Conservation (phyloP, 176 grass and related monocot species). For the Thalia dealbata region DNA sequence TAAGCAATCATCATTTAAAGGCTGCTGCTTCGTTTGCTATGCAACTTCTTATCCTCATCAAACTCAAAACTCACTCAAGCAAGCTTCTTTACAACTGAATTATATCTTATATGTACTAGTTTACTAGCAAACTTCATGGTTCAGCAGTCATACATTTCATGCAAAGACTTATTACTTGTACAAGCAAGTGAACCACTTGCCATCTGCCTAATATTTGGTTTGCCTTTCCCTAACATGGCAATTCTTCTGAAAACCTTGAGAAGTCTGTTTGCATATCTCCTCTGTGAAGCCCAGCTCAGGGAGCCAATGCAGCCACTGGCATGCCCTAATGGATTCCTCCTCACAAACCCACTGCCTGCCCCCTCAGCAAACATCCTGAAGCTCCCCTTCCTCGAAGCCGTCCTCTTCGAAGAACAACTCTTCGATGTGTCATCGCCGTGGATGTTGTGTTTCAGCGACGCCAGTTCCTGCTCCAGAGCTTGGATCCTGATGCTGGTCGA, state of each 20-base stretch:
- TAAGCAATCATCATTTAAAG: too few relatives aligned
- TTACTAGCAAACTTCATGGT: not conserved
- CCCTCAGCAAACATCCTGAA: constrained; percentile 33
- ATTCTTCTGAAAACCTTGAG: constrained; percentile 70
- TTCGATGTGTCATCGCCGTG: constrained; percentile 40
- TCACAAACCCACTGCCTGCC: not conserved
- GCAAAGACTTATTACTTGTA: constrained; percentile 19
- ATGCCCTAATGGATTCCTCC: constrained; percentile 33
- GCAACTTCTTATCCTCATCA: too few relatives aligned
- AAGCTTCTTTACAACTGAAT: too few relatives aligned
- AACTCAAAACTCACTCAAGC: too few relatives aligned
- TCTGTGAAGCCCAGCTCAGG: constrained; percentile 64
- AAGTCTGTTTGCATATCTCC: constrained; percentile 50
- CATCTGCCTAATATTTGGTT: constrained; percentile 31
- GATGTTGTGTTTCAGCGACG: constrained; percentile 64
- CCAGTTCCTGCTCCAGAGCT: constrained; percentile 67
- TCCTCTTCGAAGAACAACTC: constrained; percentile 13
- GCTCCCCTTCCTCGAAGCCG: constrained; percentile 26
- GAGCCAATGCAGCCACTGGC: constrained; percentile 69
- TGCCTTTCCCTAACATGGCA: constrained; percentile 56
- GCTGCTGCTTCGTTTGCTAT: too few relatives aligned
- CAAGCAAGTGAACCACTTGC: constrained; percentile 24
- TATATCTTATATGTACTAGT: too few relatives aligned
- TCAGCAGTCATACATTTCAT: constrained; percentile 10
- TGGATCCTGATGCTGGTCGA: constrained; percentile 77